phyloP scores from a whole-genome alignment of 768 basidiomycete genomes.

The Naganishia vaughanmartiniae region DNA sequence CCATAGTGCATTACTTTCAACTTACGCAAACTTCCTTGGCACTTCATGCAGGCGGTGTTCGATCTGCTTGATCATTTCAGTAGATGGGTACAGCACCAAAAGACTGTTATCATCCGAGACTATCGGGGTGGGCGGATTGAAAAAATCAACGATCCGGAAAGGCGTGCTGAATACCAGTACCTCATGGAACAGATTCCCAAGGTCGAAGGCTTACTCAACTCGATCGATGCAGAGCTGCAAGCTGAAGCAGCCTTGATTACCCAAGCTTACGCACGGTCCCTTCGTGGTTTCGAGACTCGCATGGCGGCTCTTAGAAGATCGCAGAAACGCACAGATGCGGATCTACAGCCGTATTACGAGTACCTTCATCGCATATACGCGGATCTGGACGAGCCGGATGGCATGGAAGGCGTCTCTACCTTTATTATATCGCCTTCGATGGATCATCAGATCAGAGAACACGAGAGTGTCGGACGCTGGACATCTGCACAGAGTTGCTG shows the following conservation, averaged over 20 bases:
- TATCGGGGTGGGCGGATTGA: slow-evolving; percentile 43
- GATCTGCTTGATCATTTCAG: slow-evolving; percentile 91
- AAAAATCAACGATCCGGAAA: slow-evolving; percentile 7
- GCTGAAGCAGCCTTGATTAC: slow-evolving; percentile 91
- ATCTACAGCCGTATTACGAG: slow-evolving; percentile 75
- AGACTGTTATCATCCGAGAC: slow-evolving; percentile 66
- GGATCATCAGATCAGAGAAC: slow-evolving; percentile 94
- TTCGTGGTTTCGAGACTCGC: slow-evolving; percentile 91
- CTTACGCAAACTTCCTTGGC: neutral
- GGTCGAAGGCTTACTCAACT: slow-evolving; percentile 77
- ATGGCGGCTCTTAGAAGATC: slow-evolving; percentile 58
- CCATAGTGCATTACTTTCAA: neutral
- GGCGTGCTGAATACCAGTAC: slow-evolving; percentile 13
- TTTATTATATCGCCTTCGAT: slow-evolving; percentile 81
- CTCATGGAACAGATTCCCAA: slow-evolving; percentile 60
- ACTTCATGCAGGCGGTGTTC: slow-evolving; percentile 71
- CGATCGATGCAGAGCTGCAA: slow-evolving; percentile 81
- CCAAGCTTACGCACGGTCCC: slow-evolving; percentile 85
- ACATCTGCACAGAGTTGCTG: slow-evolving; percentile 98
- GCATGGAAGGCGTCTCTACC: slow-evolving; percentile 95
- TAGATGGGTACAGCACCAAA: slow-evolving; percentile 75
- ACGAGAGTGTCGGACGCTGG: slow-evolving; percentile 95
- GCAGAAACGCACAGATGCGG: slow-evolving; percentile 51
- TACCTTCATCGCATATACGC: slow-evolving; percentile 93
- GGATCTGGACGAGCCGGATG: slow-evolving; percentile 93